Conservation (phyloP, 148 eudicot genomes). For the Salicornia ramosissima region DNA sequence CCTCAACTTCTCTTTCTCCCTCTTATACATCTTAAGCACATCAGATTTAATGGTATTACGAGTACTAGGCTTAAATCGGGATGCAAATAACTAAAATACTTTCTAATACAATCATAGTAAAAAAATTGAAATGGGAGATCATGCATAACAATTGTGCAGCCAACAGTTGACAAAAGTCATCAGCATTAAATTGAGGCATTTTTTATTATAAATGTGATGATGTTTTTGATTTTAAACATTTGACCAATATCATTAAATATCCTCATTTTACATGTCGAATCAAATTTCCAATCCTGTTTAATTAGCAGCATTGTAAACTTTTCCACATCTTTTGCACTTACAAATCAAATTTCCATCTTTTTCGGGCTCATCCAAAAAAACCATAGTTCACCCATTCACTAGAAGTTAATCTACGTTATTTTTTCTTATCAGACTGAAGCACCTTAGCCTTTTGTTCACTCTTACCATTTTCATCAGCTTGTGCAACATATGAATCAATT, state of each 20-base stretch:
- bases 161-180: constrained; percentile 4
- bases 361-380: background rate
- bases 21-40: background rate
- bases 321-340: background rate
- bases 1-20: background rate
- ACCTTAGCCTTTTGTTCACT: too few relatives aligned
- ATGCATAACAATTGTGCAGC: background rate
- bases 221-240: background rate
- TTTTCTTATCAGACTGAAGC: too few relatives aligned
- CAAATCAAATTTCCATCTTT: background rate
- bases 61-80: background rate
- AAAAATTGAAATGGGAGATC: background rate
- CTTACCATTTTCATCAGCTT: too few relatives aligned
- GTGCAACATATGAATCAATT: too few relatives aligned
- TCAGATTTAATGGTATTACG: constrained; percentile 5
- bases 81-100: background rate
- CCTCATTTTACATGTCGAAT: background rate
- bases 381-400: background rate
- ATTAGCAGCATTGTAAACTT: background rate
- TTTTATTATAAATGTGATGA: background rate
- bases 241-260: background rate
- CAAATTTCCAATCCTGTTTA: background rate
- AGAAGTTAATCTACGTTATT: background rate
- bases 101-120: background rate
- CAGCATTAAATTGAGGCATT: background rate